Conservation (phyloP, 305 asterid species). For the Fraxinus paxiana region DNA sequence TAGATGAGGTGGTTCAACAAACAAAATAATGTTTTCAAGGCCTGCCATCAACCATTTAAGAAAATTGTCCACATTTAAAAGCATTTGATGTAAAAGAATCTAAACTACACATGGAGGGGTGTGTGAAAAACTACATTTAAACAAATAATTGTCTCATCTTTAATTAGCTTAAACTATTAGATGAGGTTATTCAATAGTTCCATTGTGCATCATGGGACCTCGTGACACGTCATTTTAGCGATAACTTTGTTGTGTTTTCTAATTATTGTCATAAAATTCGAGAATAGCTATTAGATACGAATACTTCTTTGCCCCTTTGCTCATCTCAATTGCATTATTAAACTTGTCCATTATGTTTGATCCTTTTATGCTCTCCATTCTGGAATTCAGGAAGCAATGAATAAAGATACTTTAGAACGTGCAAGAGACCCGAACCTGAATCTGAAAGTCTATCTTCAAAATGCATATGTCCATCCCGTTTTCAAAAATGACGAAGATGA, state of each 20-base stretch:
- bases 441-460: constrained; percentile 53
- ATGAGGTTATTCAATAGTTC: not conserved
- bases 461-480: constrained; percentile 63
- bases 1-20: not conserved
- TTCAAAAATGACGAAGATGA: constrained; percentile 56
- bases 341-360: not conserved
- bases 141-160: not conserved
- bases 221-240: not conserved
- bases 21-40: not conserved
- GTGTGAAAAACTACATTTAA: not conserved
- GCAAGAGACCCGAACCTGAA: constrained; percentile 64
- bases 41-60: not conserved
- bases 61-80: not conserved
- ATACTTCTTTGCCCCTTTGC: not conserved
- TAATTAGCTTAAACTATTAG: not conserved
- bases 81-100: not conserved
- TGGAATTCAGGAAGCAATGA: constrained; percentile 57
- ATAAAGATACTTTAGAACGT: constrained; percentile 70
- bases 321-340: not conserved
- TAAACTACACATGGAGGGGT: not conserved
- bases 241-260: not conserved
- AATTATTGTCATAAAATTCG: not conserved
- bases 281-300: not conserved
- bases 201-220: not conserved
- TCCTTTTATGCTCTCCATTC: not conserved